A percentile compares a stretch with the other conserved stretches of the same genome.
phyloP scores from a whole-genome alignment of 1,284 basidiomycete genomes.

The Austroboletus rostrupii region DNA sequence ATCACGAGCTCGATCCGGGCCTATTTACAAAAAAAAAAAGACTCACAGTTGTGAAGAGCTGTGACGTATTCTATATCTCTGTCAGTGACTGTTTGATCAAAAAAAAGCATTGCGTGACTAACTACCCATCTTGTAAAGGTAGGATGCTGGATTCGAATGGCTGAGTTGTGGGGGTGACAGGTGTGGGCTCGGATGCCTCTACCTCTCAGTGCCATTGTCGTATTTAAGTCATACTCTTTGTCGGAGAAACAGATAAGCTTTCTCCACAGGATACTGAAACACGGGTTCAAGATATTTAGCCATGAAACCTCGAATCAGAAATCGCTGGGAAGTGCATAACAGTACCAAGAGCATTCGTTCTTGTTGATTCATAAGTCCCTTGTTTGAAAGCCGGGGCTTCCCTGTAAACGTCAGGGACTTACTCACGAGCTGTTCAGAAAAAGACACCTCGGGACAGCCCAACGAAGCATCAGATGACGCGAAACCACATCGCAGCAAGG shows the following conservation, averaged over 20 bases:
- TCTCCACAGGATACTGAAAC: constrained; percentile 1
- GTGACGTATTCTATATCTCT: constrained; percentile 38
- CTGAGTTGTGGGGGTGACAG: neutral
- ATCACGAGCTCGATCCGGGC: constrained; percentile 1
- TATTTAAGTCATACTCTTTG: constrained; percentile 23
- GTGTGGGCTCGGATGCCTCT: constrained; percentile 1
- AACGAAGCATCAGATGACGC: constrained; percentile 4
- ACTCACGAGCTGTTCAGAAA: neutral
- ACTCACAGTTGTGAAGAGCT: constrained; percentile 50
- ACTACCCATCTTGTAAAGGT: constrained; percentile 19
- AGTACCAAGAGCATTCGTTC: neutral
- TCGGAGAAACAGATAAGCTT: constrained; percentile 7
- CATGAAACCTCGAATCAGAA: constrained; percentile 5
- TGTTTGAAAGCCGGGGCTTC: constrained; percentile 26
- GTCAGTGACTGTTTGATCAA: constrained; percentile 9
- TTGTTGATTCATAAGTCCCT: constrained; percentile 13
- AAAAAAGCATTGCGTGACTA: constrained; percentile 3
- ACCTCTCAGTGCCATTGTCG: neutral
- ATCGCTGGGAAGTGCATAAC: neutral
- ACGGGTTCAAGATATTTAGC: constrained; percentile 3
- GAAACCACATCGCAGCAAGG: constrained; percentile 2
- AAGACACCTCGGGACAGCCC: neutral
- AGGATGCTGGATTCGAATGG: neutral
- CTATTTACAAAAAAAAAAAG: neutral
- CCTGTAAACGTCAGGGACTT: constrained; percentile 5